phyloP scores from a whole-genome alignment of 2,329 filamentous ascomycete species.

The Furcasterigmium furcatum region DNA sequence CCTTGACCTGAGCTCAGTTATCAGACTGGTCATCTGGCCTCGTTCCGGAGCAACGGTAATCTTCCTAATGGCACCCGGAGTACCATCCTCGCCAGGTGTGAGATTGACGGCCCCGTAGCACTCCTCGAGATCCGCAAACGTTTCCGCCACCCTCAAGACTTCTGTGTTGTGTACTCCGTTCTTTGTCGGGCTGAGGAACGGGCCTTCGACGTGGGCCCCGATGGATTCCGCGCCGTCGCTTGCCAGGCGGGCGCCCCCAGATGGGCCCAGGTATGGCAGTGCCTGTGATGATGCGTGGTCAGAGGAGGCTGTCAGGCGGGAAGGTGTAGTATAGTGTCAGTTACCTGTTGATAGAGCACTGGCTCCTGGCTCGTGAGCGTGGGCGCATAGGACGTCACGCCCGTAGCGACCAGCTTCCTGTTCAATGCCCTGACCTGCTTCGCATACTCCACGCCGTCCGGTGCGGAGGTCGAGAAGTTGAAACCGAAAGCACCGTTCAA shows the following conservation, averaged over 20 bases:
- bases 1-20: constrained; percentile 60
- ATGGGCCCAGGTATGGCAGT: constrained; percentile 75
- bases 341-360: constrained; percentile 76
- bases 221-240: constrained; percentile 78
- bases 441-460: constrained; percentile 65
- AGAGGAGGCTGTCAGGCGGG: too few species aligned
- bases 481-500: constrained; percentile 92
- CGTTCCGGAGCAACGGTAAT: constrained; percentile 84
- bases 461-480: constrained; percentile 78
- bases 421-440: constrained; percentile 72
- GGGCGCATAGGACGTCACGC: constrained; percentile 84
- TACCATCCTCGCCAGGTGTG: constrained; percentile 22
- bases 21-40: constrained; percentile 65
- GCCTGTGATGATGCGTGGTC: constrained; percentile 36
- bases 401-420: constrained; percentile 67
- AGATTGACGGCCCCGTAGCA: constrained; percentile 76
- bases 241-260: constrained; percentile 55
- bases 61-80: constrained; percentile 60
- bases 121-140: constrained; percentile 61
- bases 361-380: constrained; percentile 78
- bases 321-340: constrained; percentile 4
- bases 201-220: constrained; percentile 87
- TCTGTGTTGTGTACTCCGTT: constrained; percentile 81
- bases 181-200: constrained; percentile 78
- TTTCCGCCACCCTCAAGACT: constrained; percentile 63